phyloP scores from a whole-genome alignment of 345 rosid genomes.

The Salix caprea region DNA sequence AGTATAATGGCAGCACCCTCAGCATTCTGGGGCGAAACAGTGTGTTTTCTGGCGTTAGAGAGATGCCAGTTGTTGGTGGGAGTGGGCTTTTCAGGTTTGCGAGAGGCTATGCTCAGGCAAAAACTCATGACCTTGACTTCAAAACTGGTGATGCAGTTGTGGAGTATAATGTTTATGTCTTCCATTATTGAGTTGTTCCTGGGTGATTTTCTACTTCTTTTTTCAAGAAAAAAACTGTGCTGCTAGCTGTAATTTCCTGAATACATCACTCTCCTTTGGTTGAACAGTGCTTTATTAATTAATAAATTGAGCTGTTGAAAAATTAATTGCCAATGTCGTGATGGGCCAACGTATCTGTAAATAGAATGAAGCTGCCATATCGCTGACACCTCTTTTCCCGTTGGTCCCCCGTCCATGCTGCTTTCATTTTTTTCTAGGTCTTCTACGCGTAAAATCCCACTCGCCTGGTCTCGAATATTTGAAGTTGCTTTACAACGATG shows the following conservation, averaged over 20 bases:
- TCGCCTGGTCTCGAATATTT: not conserved
- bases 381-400: not conserved
- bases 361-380: not conserved
- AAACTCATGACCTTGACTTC: conserved; percentile 3
- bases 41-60: conserved; percentile 8
- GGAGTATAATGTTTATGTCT: conserved; percentile 21
- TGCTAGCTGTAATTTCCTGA: too few relatives aligned
- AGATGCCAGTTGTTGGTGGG: conserved; percentile 31
- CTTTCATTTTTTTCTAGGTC: too few relatives aligned
- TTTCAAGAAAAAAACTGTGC: not conserved
- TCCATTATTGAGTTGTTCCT: conserved; percentile 13
- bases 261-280: not conserved
- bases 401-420: too few relatives aligned
- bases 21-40: conserved; percentile 19
- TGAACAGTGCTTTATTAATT: not conserved
- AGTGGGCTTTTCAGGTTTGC: conserved; percentile 25
- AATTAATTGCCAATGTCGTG: not conserved
- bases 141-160: conserved; percentile 1
- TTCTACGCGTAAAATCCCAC: not conserved
- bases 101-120: conserved; percentile 21
- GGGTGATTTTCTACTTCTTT: not conserved
- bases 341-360: not conserved
- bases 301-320: too few relatives aligned
- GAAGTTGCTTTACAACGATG: not conserved
- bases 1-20: conserved; percentile 29